phyloP scores from a whole-genome alignment of 129 eudicot genomes.

The Flaveria brownii region DNA sequence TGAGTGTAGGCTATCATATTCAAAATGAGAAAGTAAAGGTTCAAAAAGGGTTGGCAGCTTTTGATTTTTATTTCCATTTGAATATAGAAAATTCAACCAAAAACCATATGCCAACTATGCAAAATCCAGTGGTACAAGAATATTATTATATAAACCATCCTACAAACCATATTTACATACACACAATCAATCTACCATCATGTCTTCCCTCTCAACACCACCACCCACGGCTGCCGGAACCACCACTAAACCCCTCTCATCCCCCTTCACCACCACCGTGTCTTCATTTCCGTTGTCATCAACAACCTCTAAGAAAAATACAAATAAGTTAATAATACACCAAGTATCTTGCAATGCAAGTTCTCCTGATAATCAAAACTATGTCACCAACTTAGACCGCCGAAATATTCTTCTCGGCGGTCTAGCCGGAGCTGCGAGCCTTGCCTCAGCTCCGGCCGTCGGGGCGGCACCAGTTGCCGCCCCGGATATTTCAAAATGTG shows the following conservation, averaged over 20 bases:
- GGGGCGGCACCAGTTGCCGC: constrained; percentile 44
- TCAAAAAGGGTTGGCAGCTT: too few relatives aligned
- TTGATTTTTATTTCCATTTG: too few relatives aligned
- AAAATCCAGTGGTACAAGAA: background rate
- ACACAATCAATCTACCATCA: constrained; percentile 8
- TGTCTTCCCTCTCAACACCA: constrained; percentile 26
- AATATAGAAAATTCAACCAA: too few relatives aligned
- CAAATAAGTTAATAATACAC: constrained; percentile 11
- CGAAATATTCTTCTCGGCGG: constrained; percentile 44
- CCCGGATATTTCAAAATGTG: constrained; percentile 43
- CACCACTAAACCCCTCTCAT: constrained; percentile 23
- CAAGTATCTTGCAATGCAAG: constrained; percentile 26
- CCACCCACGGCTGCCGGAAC: constrained; percentile 19
- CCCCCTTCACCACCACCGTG: constrained; percentile 19
- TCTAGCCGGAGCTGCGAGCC: constrained; percentile 31
- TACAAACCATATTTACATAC: constrained; percentile 5
- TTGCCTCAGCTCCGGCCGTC: background rate
- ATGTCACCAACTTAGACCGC: constrained; percentile 24
- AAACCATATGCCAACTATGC: constrained; percentile 5
- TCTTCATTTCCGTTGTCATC: constrained; percentile 25
- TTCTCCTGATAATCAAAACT: constrained; percentile 8
- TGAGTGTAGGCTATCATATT: too few relatives aligned
- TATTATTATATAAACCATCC: constrained; percentile 27
- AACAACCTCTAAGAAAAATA: constrained; percentile 22
- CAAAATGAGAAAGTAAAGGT: too few relatives aligned